Evolutionary conservation across 306 rosid genomes (phyloP), one percentile per base, ranked within the genome.

Genomic region (Citrullus mucosospermus): DNA sequence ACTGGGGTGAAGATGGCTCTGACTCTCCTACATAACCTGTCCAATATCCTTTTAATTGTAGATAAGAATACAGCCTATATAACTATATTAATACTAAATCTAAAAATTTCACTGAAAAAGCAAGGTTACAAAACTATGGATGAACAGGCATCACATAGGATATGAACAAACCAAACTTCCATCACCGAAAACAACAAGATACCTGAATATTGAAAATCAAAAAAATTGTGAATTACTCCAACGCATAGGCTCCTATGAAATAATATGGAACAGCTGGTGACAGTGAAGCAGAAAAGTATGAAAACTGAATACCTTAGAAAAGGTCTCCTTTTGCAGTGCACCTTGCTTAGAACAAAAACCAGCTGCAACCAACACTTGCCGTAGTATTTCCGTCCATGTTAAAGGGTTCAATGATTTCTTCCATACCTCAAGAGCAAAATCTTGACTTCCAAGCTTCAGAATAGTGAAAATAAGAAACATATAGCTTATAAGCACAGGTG

Each of bases 331-430:
- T 48, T 82, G 88, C 79, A 84, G 67, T 72, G 89, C 77, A 79
- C 88, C 91, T 82, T 88, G 89, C 83, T 91, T 92, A 57, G 93
- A 90, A 87, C 97, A 95, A 85, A 92, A 95, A 55, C 97, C 97
- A 87, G 99, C 93, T 3, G 97, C 97, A 81, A 87, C 85, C 89
- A 95, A 87, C 51, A 95, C 91, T 88, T 90, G 99, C 69, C 93
- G 93, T 43, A 95, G 85, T 89, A 92, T 88, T 85, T 95, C 99
- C 75, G 88, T 84, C 97, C 99, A 95, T 17, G 97, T 92, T 73
- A 95, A 88, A 78, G 99, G 88, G 76, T 95, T 95, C 66, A 95
- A 76, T 34, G 91, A 90, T 83, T 85, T 86, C 86, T 82, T 89
- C 99, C 99, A 95, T 66, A 87, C 85, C 53, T 88, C 89, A 56